Evolutionary conservation across 495 filamentous ascomycete genomes (phyloP).

Genomic region (Xylaria castorea): DNA sequence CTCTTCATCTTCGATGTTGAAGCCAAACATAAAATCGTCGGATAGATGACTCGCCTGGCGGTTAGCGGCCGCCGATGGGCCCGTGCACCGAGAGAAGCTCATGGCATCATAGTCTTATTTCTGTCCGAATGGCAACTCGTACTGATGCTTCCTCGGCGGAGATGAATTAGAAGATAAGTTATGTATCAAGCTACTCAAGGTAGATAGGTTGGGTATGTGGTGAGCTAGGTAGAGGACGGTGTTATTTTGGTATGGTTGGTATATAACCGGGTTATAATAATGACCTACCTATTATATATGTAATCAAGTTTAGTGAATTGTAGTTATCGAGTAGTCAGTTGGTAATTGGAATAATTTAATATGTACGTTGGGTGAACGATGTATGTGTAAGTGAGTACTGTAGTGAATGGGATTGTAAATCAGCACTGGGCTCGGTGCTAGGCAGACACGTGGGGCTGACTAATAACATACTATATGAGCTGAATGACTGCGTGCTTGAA

Average conservation of each 20-base stretch:
- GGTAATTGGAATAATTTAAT: background rate
- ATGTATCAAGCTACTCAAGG: background rate
- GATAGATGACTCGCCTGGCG: background rate
- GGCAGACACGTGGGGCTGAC: constrained; percentile 10
- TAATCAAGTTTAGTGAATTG: background rate
- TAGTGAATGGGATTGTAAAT: background rate
- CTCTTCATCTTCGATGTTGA: constrained; percentile 39
- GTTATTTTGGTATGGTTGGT: background rate
- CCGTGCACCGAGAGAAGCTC: background rate
- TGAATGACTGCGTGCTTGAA: background rate
- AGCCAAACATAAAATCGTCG: constrained; percentile 37
- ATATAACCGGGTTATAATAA: background rate
- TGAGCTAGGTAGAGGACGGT: background rate
- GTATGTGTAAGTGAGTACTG: background rate
- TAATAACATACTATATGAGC: background rate
- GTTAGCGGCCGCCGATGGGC: background rate
- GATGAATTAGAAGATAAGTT: background rate
- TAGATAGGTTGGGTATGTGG: background rate
- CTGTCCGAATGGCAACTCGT: background rate
- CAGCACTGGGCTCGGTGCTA: background rate
- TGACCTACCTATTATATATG: background rate
- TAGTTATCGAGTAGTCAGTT: background rate
- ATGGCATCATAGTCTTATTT: background rate
- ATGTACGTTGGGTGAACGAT: background rate
- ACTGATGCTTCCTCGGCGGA: background rate